These are phyloP conservation scores for Colletotrichum lini DNA, from an alignment of 2,329 filamentous ascomycete genomes.

Conservation along the genomic window DNA sequence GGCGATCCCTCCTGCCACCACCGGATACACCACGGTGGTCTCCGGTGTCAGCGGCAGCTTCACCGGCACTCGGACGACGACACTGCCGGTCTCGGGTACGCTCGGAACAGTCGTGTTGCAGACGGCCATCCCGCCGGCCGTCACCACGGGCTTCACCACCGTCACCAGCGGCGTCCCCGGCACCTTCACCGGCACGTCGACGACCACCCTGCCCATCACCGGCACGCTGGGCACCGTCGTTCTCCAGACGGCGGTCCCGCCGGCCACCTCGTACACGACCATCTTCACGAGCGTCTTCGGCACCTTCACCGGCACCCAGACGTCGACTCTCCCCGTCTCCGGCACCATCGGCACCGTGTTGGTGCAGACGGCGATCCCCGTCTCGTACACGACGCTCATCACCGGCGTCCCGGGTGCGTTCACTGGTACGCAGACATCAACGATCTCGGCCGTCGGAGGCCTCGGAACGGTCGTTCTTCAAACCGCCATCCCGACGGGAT, in stretches of 20 bases:
- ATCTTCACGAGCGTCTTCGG: conserved; percentile 11
- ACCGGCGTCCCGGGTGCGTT: conserved; percentile 19
- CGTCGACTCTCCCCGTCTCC: background rate
- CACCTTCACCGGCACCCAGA: conserved; percentile 2
- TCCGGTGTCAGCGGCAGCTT: conserved; percentile 12
- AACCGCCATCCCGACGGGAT: conserved; percentile 17
- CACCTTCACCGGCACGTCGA: background rate
- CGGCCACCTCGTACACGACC: conserved; percentile 2
- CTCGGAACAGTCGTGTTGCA: conserved; percentile 9
- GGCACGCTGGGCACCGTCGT: conserved; percentile 11
- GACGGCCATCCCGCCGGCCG: conserved; percentile 2
- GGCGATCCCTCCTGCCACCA: background rate
- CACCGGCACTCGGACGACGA: conserved; percentile 7
- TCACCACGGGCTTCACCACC: background rate
- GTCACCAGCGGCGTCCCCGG: background rate
- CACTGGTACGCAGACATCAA: conserved; percentile 19
- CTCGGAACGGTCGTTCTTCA: conserved; percentile 22
- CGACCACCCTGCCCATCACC: background rate
- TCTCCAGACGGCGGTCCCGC: conserved; percentile 11
- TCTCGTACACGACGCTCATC: conserved; percentile 24
- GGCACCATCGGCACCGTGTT: conserved; percentile 23
- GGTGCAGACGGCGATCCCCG: conserved; percentile 19
- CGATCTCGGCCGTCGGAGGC: conserved; percentile 4
- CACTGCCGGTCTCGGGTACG: background rate
- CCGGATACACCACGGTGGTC: conserved; percentile 10